Evolutionary conservation across 495 filamentous ascomycete genomes (phyloP).

Genomic region (Ramalina intermedia): DNA sequence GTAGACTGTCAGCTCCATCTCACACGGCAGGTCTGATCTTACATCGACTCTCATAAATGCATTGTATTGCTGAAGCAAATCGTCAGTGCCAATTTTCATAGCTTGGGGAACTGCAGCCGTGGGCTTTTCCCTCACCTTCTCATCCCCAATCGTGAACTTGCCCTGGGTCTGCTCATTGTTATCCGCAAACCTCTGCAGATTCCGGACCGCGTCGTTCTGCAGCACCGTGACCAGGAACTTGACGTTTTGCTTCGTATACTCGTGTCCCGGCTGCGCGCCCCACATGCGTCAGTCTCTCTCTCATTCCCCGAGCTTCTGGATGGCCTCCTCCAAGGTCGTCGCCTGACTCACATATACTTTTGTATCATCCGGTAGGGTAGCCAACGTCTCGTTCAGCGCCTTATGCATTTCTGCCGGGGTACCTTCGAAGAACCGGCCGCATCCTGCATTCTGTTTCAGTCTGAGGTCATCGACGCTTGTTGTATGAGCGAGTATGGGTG

Average conservation of each 20-base stretch:
- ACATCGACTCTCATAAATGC: slow-evolving; percentile 90
- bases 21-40: slow-evolving; percentile 20
- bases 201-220: slow-evolving; percentile 57
- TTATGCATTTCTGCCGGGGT: slow-evolving; percentile 81
- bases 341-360: slow-evolving; percentile 62
- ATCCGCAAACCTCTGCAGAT: slow-evolving; percentile 60
- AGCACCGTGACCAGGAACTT: slow-evolving; percentile 63
- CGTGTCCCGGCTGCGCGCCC: slow-evolving; percentile 62
- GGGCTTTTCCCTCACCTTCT: slow-evolving; percentile 51
- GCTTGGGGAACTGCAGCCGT: not conserved
- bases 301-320: not conserved
- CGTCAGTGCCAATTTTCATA: not conserved
- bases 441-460: slow-evolving; percentile 38
- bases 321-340: not conserved
- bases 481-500: too few species aligned
- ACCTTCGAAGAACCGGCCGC: slow-evolving; percentile 95
- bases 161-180: slow-evolving; percentile 80
- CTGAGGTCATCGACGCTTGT: not conserved
- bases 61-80: slow-evolving; percentile 62
- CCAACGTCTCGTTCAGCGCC: slow-evolving; percentile 76
- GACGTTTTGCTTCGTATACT: slow-evolving; percentile 91
- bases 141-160: slow-evolving; percentile 92
- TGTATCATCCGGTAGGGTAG: slow-evolving; percentile 74
- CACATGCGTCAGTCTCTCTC: not conserved
- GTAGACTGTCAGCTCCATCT: not conserved